Evolutionary conservation across 2,329 filamentous ascomycete genomes (phyloP).

Genomic region (Fusarium concolor): DNA sequence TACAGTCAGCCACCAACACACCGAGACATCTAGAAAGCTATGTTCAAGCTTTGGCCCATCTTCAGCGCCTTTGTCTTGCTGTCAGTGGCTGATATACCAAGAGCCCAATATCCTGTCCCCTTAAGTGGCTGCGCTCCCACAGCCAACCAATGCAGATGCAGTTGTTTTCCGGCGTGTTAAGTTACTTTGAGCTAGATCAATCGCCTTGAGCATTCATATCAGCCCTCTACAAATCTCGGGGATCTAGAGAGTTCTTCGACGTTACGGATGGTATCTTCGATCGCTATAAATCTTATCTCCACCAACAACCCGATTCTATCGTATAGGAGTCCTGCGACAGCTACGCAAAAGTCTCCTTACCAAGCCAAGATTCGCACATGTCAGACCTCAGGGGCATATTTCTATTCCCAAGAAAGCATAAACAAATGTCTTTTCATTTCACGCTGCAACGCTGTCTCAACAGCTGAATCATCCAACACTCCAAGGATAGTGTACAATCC

Average conservation of each 20-base stretch:
- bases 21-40: neutral
- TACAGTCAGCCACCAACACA: neutral
- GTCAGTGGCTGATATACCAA: neutral
- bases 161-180: neutral
- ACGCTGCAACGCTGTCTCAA: neutral
- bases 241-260: neutral
- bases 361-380: neutral
- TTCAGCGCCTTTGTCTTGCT: neutral
- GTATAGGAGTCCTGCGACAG: too few relatives aligned
- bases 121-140: neutral
- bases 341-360: too few relatives aligned
- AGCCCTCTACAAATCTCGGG: neutral
- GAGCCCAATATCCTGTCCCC: neutral
- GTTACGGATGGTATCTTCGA: neutral
- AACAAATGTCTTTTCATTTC: neutral
- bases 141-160: neutral
- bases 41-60: neutral
- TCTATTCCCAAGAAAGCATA: neutral
- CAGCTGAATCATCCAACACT: neutral
- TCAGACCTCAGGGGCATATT: neutral
- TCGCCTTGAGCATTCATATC: neutral
- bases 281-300: neutral
- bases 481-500: constrained; percentile 7
- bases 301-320: neutral
- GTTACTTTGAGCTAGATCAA: neutral